phyloP scores from a whole-genome alignment of 345 rosid species.

The Hirschfeldia incana region DNA sequence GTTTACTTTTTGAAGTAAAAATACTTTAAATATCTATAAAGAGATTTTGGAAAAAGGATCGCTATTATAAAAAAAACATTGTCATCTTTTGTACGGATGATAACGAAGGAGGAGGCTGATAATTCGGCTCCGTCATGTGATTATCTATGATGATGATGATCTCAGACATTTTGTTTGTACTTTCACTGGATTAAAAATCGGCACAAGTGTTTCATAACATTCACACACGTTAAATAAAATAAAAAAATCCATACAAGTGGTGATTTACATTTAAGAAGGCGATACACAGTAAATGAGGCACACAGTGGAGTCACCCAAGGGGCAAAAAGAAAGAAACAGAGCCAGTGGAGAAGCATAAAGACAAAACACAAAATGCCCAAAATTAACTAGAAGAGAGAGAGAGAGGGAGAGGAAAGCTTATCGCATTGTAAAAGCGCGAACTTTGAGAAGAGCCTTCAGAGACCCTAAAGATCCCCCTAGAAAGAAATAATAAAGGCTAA shows the following conservation, averaged over 20 bases:
- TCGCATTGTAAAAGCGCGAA: slow-evolving; percentile 17
- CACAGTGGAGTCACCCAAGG: slow-evolving; percentile 3
- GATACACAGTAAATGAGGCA: slow-evolving; percentile 7
- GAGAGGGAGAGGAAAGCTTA: slow-evolving; percentile 3
- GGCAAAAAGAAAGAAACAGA: neutral
- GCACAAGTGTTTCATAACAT: neutral
- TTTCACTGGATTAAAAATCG: neutral
- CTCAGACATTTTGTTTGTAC: slow-evolving; percentile 14
- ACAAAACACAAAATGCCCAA: slow-evolving; percentile 5
- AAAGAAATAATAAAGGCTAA: slow-evolving; percentile 4
- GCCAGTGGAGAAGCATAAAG: neutral
- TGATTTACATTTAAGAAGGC: neutral
- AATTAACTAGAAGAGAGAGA: neutral
- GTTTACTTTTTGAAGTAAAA: neutral
- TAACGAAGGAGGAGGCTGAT: neutral
- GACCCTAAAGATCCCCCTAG: neutral
- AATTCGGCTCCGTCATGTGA: neutral
- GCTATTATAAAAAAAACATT: neutral
- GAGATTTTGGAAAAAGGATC: neutral
- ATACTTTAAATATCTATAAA: too few relatives aligned
- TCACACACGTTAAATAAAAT: neutral
- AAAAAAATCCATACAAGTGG: neutral
- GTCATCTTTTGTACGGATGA: neutral
- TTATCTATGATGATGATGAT: slow-evolving; percentile 1
- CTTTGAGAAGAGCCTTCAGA: slow-evolving; percentile 8